phyloP scores from a whole-genome alignment of 2,329 filamentous ascomycete species.

The Paracorniculantispora psalliotae region DNA sequence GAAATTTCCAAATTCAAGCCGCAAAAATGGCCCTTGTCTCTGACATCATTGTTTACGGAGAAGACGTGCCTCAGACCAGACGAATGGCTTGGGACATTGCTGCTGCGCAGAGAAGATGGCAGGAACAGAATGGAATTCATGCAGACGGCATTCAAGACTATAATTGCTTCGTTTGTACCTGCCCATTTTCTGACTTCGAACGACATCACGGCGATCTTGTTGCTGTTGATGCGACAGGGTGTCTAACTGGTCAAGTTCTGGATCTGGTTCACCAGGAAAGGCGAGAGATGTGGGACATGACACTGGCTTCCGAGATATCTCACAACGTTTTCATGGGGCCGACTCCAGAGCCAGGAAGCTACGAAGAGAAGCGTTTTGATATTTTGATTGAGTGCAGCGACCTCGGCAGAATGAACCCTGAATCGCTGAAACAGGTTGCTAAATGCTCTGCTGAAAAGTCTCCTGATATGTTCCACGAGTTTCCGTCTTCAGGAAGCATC shows the following conservation, averaged over 20 bases:
- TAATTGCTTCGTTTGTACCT: slow-evolving; percentile 75
- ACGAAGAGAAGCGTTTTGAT: slow-evolving; percentile 64
- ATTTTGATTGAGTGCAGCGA: slow-evolving; percentile 87
- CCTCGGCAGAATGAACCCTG: slow-evolving; percentile 68
- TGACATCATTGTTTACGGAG: slow-evolving; percentile 89
- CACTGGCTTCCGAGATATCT: slow-evolving; percentile 80
- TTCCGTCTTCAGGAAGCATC: slow-evolving; percentile 92
- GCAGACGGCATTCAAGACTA: slow-evolving; percentile 58
- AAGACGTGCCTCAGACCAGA: slow-evolving; percentile 56
- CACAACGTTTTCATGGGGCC: slow-evolving; percentile 87
- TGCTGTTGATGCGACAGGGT: slow-evolving; percentile 66
- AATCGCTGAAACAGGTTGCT: slow-evolving; percentile 59
- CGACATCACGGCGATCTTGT: slow-evolving; percentile 64
- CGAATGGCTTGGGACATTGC: slow-evolving; percentile 66
- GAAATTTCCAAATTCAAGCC: slow-evolving; percentile 95
- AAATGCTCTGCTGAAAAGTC: slow-evolving; percentile 45
- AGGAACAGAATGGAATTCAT: slow-evolving; percentile 55
- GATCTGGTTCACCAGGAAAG: slow-evolving; percentile 90
- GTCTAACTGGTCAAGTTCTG: slow-evolving; percentile 69
- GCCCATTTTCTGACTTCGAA: slow-evolving; percentile 68
- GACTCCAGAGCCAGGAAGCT: slow-evolving; percentile 64
- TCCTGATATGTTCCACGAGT: slow-evolving; percentile 50
- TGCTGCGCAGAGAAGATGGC: slow-evolving; percentile 71
- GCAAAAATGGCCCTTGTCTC: slow-evolving; percentile 83
- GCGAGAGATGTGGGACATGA: slow-evolving; percentile 90